Conservation (phyloP, 2,329 filamentous ascomycete genomes). For the Trichoderma oligosporum region DNA sequence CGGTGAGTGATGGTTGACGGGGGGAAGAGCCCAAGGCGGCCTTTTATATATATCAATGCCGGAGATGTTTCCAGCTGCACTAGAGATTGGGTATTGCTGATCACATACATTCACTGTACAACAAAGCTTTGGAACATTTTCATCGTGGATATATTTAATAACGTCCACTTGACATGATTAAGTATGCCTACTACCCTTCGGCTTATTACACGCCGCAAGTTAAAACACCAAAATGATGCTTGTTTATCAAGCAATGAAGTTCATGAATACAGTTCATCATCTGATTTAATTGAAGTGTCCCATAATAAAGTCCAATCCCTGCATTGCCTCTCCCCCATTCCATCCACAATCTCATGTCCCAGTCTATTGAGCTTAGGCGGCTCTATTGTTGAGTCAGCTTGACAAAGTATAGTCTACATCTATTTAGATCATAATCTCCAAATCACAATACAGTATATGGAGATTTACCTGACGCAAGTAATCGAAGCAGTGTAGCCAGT, state of each 20-base stretch:
- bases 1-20: too few relatives aligned
- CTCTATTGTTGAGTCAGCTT: constrained; percentile 18
- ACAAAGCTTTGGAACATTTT: too few relatives aligned
- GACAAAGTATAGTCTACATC: constrained; percentile 10
- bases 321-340: constrained; percentile 13
- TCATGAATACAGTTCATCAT: neutral
- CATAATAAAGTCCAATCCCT: constrained; percentile 10
- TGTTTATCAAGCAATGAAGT: neutral
- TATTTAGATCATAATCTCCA: neutral
- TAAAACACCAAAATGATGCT: neutral
- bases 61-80: too few relatives aligned
- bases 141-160: too few relatives aligned
- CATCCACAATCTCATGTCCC: neutral
- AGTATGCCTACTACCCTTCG: too few relatives aligned
- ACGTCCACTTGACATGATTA: too few relatives aligned
- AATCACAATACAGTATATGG: too few relatives aligned
- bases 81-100: too few relatives aligned
- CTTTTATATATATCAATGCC: too few relatives aligned
- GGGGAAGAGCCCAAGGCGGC: too few relatives aligned
- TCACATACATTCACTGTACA: too few relatives aligned
- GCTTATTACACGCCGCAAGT: neutral
- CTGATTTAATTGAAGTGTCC: constrained; percentile 3
- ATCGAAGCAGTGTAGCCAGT: constrained; percentile 14
- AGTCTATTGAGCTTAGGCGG: neutral
- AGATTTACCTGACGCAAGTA: constrained; percentile 17